A percentile compares a stretch with the other conserved stretches of the same genome.
Evolutionary conservation across 345 rosid species (phyloP).

Genomic region (Luvunga scandens): DNA sequence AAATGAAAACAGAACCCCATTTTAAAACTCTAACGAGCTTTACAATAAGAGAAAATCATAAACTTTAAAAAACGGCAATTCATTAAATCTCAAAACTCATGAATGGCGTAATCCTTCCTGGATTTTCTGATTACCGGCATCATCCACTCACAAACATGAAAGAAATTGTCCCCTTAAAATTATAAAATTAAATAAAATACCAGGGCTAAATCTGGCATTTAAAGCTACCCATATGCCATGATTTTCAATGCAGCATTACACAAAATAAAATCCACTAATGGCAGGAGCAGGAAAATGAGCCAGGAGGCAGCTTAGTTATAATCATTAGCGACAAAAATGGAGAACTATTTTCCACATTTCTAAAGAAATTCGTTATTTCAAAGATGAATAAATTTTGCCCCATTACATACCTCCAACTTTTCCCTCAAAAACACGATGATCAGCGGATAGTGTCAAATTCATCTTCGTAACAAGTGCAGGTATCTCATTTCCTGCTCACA

Average conservation of each 20-base stretch:
- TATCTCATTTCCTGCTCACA: slow-evolving; percentile 59
- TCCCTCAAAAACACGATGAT: slow-evolving; percentile 93
- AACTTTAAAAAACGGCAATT: background rate
- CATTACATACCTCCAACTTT: slow-evolving; percentile 71
- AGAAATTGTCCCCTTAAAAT: background rate
- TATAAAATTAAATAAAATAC: background rate
- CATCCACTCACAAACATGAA: background rate
- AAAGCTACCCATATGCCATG: background rate
- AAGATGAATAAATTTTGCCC: background rate
- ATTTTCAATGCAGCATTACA: background rate
- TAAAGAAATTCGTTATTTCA: background rate
- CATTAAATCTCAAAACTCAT: background rate
- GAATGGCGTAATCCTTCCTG: background rate
- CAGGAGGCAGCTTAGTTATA: background rate
- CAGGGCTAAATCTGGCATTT: background rate
- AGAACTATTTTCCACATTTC: background rate
- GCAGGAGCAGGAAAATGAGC: background rate
- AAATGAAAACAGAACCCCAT: background rate
- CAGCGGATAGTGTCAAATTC: slow-evolving; percentile 85
- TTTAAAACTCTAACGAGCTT: background rate
- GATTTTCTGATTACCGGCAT: background rate
- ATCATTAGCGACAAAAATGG: background rate
- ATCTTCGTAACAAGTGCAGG: slow-evolving; percentile 75
- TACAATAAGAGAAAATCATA: background rate
- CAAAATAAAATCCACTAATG: background rate